These are phyloP conservation scores for Xylaria sp. DNA, from an alignment of 2,329 filamentous ascomycete genomes.

Conservation along the genomic window DNA sequence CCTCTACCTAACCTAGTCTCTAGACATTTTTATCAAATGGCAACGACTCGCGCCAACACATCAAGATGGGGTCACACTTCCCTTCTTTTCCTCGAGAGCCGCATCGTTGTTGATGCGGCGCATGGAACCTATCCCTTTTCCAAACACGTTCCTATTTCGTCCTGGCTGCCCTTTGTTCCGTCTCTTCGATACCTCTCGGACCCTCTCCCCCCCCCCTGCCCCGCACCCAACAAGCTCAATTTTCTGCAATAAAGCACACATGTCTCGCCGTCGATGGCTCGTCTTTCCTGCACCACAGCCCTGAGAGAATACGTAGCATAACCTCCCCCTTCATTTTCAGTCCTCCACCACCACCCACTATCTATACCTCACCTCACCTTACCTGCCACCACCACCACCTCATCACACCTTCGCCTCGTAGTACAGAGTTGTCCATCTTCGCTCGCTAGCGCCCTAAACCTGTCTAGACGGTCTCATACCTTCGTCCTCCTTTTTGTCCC, in stretches of 20 bases:
- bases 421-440: slow-evolving; percentile 36
- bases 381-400: slow-evolving; percentile 32
- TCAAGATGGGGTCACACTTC: slow-evolving; percentile 66
- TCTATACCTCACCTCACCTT: background rate
- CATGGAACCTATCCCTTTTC: slow-evolving; percentile 41
- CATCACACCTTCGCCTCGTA: slow-evolving; percentile 36
- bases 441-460: slow-evolving; percentile 32
- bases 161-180: slow-evolving; percentile 34
- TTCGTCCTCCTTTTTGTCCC: slow-evolving; percentile 32
- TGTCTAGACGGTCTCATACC: slow-evolving; percentile 32
- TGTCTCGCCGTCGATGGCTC: slow-evolving; percentile 54
- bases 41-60: slow-evolving; percentile 84
- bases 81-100: slow-evolving; percentile 47
- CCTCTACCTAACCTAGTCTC: slow-evolving; percentile 43
- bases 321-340: slow-evolving; percentile 35
- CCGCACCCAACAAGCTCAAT: slow-evolving; percentile 43
- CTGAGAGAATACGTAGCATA: slow-evolving; percentile 43
- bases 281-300: slow-evolving; percentile 43
- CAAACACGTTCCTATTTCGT: slow-evolving; percentile 31
- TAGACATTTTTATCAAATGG: slow-evolving; percentile 68
- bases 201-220: slow-evolving; percentile 32
- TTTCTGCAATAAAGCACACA: slow-evolving; percentile 61
- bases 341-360: background rate
- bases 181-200: slow-evolving; percentile 34
- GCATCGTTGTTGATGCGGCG: slow-evolving; percentile 54